These are phyloP conservation scores for Scheffersomyces parashehatae DNA, from an alignment of 1,139 yeast species.

Conservation along the genomic window DNA sequence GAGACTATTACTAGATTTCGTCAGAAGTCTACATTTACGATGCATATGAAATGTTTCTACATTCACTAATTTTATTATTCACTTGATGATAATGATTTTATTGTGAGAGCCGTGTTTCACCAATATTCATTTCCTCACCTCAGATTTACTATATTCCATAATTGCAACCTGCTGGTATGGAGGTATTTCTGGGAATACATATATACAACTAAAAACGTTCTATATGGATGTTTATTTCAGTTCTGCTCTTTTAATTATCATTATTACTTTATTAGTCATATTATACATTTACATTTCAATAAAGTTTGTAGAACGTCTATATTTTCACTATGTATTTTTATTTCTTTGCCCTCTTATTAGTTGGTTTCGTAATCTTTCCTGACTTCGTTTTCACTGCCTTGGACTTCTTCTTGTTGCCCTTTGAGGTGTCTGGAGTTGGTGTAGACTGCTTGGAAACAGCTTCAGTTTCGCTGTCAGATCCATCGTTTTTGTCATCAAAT, in stretches of 20 bases:
- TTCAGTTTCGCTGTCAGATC: conserved; percentile 1
- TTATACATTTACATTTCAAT: too few species aligned
- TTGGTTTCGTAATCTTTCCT: neutral
- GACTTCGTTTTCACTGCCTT: conserved; percentile 1
- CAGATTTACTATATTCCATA: too few species aligned
- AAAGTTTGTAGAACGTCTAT: neutral
- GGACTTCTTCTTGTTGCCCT: conserved; percentile 1
- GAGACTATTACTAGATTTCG: conserved; percentile 42
- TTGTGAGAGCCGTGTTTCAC: too few species aligned
- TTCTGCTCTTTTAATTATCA: too few species aligned
- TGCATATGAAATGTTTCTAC: conserved; percentile 4
- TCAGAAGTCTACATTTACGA: conserved; percentile 2
- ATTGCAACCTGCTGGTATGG: too few species aligned
- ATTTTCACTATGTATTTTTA: neutral
- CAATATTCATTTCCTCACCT: too few species aligned
- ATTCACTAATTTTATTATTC: neutral
- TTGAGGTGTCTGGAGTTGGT: neutral
- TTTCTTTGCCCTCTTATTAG: conserved; percentile 1
- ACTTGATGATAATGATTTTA: too few species aligned
- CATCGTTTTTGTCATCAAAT: conserved; percentile 31
- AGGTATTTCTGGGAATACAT: too few species aligned
- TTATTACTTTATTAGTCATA: too few species aligned
- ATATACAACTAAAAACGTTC: too few species aligned
- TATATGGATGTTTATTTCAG: too few species aligned
- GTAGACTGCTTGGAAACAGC: neutral